Conservation (phyloP, 345 rosid species). For the Hibiscus mutabilis region DNA sequence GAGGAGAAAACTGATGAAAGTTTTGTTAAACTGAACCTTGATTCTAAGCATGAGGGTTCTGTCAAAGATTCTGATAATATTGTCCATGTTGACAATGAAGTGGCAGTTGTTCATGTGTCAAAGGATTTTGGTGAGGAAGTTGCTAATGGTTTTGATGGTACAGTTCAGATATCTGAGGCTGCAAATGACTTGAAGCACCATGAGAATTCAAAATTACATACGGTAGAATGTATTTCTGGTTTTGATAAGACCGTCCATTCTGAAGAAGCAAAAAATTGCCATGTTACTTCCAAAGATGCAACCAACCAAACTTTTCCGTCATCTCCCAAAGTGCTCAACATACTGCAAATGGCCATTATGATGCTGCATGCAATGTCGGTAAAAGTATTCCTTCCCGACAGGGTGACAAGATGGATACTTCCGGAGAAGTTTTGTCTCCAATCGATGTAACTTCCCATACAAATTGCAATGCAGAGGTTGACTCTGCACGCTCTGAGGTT, state of each 20-base stretch:
- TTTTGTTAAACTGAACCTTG: not conserved
- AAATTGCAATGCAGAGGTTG: not conserved
- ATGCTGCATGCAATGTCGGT: not conserved
- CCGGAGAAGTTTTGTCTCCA: not conserved
- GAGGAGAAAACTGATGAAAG: constrained; percentile 8
- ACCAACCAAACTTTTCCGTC: constrained; percentile 7
- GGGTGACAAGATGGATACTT: not conserved
- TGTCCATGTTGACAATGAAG: not conserved
- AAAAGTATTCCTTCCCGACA: not conserved
- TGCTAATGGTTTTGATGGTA: not conserved
- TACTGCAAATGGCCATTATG: not conserved
- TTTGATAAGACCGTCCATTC: not conserved
- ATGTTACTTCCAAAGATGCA: not conserved
- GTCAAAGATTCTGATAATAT: not conserved
- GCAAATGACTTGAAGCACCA: not conserved
- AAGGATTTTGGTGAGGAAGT: not conserved
- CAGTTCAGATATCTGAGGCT: not conserved
- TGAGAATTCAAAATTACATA: not conserved
- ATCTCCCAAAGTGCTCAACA: not conserved
- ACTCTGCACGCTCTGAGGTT: not conserved
- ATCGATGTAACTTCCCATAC: not conserved
- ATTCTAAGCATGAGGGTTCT: constrained; percentile 1
- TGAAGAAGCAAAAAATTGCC: not conserved
- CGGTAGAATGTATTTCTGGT: not conserved
- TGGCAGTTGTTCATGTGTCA: not conserved